Evolutionary conservation across 2,329 filamentous ascomycete genomes (phyloP), one percentile per base, ranked within the genome.

Genomic region (Neofusicoccum laricinum): DNA sequence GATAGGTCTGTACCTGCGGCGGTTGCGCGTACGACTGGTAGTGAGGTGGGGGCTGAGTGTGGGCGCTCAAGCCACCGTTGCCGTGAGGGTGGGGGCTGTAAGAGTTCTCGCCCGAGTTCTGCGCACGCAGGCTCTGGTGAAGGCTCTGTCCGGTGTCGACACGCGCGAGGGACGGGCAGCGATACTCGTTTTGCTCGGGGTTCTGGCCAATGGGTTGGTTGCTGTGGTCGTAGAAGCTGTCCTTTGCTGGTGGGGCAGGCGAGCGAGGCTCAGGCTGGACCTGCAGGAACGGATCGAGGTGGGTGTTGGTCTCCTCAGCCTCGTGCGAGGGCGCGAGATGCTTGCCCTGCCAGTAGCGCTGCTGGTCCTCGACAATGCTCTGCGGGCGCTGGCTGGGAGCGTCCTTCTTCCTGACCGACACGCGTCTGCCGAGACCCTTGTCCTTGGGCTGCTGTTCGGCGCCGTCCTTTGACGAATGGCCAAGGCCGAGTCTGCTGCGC

Each of bases 91-190:
- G 73, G 50, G 75, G 71, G 71, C 75, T 76, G 71, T 76, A 76
- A 65, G 76, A 71, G 76, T 77, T 65, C 73, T 74, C 75, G 72
- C 75, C 74, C 71, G 74, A 72, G 67, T 75, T 73, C n/a, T 58
- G 73, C 69, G 30, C 38, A 46, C 46, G 55, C 61, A 53, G 48
- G 4, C 50, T 55, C 38, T 53, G 36, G 49, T 65, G 64, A 67
- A 75, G 75, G 71, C 73, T 76, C 58, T 73, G 72, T 69, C 76
- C 73, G 48, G 75, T 76, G 72, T 73, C 74, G 61, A 77, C 75
- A 64, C 72, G 73, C 68, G 73, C 73, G 68, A 76, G 32, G 5
- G 63, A 64, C 17, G 51, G 51, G 12, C 63, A 45, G 25, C 53
- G 51, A 36, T 59, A 59, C 11, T 59, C 51, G 40, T 57, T 51